Evolutionary conservation across 2,329 filamentous ascomycete species (phyloP).

Genomic region (Claviceps sp.): DNA sequence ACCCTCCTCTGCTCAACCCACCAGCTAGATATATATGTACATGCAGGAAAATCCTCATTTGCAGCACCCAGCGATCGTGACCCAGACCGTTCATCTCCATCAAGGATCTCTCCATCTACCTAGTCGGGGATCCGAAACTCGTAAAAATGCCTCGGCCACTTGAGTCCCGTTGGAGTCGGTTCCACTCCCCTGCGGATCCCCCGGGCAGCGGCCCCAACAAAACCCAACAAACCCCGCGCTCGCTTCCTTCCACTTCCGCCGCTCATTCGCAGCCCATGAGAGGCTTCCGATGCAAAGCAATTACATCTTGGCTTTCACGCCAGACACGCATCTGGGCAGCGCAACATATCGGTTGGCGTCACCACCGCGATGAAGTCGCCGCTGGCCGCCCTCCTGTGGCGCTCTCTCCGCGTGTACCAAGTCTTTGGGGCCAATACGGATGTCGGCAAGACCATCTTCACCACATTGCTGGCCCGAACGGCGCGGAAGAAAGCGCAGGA

Average conservation of each 20-base stretch:
- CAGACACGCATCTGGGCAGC: background rate
- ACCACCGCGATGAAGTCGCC: constrained; percentile 19
- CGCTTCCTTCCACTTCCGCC: background rate
- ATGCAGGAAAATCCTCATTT: too few relatives aligned
- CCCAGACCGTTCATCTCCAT: too few relatives aligned
- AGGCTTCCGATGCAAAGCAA: too few relatives aligned
- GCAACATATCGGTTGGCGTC: background rate
- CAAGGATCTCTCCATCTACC: too few relatives aligned
- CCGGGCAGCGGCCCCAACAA: constrained; percentile 5
- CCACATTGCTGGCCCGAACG: constrained; percentile 56
- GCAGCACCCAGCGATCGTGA: too few relatives aligned
- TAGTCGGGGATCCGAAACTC: background rate
- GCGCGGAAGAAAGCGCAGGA: constrained; percentile 31
- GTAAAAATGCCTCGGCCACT: background rate
- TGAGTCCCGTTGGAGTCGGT: too few relatives aligned
- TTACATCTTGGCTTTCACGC: too few relatives aligned
- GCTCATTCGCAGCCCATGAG: too few relatives aligned
- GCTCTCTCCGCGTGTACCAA: constrained; percentile 55
- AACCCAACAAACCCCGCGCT: background rate
- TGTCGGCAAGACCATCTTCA: constrained; percentile 73
- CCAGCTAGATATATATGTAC: too few relatives aligned
- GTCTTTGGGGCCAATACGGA: constrained; percentile 76
- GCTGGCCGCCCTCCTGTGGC: constrained; percentile 50
- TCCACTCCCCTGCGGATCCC: background rate
- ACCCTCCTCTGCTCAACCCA: too few relatives aligned